Evolutionary conservation across 129 eudicot genomes (phyloP).

Genomic region (Flaveria bidentis): DNA sequence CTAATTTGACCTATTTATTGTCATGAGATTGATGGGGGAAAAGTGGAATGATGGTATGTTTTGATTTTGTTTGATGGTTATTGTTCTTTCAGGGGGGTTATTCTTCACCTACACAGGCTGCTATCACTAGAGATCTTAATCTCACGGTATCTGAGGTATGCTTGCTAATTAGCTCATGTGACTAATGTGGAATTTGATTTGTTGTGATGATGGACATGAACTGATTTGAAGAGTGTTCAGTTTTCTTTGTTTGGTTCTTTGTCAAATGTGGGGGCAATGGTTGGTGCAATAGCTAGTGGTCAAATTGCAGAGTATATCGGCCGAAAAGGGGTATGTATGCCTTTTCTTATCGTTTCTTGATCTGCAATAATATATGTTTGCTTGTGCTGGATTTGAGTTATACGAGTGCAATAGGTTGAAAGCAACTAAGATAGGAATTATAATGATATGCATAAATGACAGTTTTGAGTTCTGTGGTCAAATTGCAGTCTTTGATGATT

Average conservation of each 20-base stretch:
- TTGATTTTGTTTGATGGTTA: conserved; percentile 3
- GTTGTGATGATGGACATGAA: neutral
- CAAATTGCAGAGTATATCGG: conserved; percentile 96
- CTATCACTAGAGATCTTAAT: conserved; percentile 57
- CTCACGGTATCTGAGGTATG: conserved; percentile 73
- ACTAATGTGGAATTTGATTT: neutral
- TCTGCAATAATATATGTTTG: neutral
- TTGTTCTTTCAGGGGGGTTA: conserved; percentile 60
- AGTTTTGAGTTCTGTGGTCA: conserved; percentile 15
- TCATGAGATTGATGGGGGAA: neutral
- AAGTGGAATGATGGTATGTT: neutral
- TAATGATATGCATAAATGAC: neutral
- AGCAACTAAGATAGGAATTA: neutral
- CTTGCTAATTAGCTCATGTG: neutral
- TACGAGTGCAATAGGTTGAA: neutral
- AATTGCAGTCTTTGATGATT: conserved; percentile 44
- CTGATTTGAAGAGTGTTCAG: conserved; percentile 46
- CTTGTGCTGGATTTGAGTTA: neutral
- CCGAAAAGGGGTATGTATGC: conserved; percentile 73
- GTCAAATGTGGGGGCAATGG: conserved; percentile 97
- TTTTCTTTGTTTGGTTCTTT: conserved; percentile 90
- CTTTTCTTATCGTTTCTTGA: neutral
- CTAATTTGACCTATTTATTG: neutral
- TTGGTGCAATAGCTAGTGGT: conserved; percentile 97
- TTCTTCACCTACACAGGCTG: conserved; percentile 80